Conservation (phyloP, 305 asterid genomes). For the Euphrasia arctica region DNA sequence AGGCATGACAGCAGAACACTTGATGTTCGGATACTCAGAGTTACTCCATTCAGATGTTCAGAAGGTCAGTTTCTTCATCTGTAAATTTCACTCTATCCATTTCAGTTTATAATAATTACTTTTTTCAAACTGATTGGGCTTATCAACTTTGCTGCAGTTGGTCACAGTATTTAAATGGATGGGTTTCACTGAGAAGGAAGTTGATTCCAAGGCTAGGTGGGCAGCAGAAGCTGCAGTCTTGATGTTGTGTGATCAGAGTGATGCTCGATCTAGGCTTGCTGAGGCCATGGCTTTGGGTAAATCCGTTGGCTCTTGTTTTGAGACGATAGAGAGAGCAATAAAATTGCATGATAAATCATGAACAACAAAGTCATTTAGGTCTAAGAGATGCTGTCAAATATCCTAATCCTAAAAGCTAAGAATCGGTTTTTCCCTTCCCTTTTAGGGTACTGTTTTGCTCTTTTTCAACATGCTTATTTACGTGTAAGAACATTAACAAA, state of each 20-base stretch:
- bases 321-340: slow-evolving; percentile 43
- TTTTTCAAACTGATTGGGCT: slow-evolving; percentile 23
- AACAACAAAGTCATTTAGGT: too few species aligned
- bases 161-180: slow-evolving; percentile 48
- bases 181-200: slow-evolving; percentile 36
- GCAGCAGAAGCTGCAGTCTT: slow-evolving; percentile 43
- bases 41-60: slow-evolving; percentile 63
- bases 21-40: slow-evolving; percentile 59
- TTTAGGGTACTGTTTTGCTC: too few species aligned
- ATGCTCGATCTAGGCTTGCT: slow-evolving; percentile 46
- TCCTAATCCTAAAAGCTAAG: too few species aligned
- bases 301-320: slow-evolving; percentile 67
- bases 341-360: background rate
- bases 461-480: too few species aligned
- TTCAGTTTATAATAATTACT: background rate
- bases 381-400: too few species aligned
- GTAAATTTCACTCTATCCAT: background rate
- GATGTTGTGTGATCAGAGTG: slow-evolving; percentile 36
- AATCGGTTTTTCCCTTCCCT: too few species aligned
- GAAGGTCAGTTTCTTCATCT: slow-evolving; percentile 39
- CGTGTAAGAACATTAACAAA: too few species aligned
- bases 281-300: slow-evolving; percentile 60
- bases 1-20: slow-evolving; percentile 62
- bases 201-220: slow-evolving; percentile 33
- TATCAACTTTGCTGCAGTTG: slow-evolving; percentile 35